Base-by-base conservation (phyloP, 1,139 yeast species). In the Hyphopichia wangnamkhiaoensis region DNA sequence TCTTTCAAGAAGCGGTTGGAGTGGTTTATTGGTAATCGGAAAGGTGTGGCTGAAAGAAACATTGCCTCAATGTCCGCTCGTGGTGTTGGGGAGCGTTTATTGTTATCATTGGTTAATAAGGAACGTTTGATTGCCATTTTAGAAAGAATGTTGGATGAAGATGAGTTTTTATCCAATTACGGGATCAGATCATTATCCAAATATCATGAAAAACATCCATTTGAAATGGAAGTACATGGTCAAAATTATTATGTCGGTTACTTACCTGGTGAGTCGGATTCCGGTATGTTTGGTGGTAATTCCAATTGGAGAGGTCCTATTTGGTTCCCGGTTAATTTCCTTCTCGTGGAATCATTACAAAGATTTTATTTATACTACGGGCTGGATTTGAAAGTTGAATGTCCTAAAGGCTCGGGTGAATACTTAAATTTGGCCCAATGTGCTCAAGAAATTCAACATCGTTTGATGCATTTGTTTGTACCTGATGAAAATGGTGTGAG, bases 301-400 rank as follows among this genome's bases (percentile, higher is more conserved):
- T 89, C 96, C 21, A 91, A 90, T 63, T 91, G 98, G 98, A 77
- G 98, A 64, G 98, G 98, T 4, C 97, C 98, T n/a, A 89, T 91
- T 55, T 91, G 98, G 98, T 89, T 91, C 72, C 96, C 98, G 18
- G 89, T 90, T 10, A 90, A 87, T 56, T 91, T 91, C 63, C 69
- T 91, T 48, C 70, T 91, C 37, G 90, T 90, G 42, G 98, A 91
- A 67, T 82, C 96, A 0, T 72, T 91, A 52, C 95, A 91, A 62
- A 76, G 96, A 54, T 90, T 89, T 61, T 90, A 84, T 63, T 71
- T 91, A 60, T 91, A 90, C 69, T 90, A 90, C 59, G 98, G 98
- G 14, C 83, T 93, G 16, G 83, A 78, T 35, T 76, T 91, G 55
- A 86, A 86, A 62, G 86, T 91, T 35, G 96, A 90, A 63, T 88